phyloP scores from a whole-genome alignment of 306 rosid genomes.

The Geum urbanum region DNA sequence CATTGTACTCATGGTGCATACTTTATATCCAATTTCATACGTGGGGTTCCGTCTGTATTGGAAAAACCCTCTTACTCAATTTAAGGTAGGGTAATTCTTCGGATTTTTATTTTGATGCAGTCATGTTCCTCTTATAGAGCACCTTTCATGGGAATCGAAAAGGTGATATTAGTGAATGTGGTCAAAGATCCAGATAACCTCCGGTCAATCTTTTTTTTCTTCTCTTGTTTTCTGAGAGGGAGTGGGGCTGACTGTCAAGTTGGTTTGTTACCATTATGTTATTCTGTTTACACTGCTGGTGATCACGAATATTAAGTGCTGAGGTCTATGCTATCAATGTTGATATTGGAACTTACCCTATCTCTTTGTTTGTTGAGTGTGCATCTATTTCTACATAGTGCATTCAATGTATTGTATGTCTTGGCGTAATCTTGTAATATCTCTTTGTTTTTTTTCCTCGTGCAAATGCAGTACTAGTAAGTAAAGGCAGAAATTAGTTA shows the following conservation, averaged over 20 bases:
- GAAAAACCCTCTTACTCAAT: slow-evolving; percentile 49
- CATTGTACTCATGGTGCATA: slow-evolving; percentile 55
- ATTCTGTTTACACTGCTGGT: neutral
- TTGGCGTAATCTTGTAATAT: too few species aligned
- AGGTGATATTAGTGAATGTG: neutral
- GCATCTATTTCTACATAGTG: too few species aligned
- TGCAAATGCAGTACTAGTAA: too few species aligned
- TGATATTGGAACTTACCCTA: neutral
- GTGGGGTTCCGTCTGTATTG: slow-evolving; percentile 68
- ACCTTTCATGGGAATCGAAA: neutral
- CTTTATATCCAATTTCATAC: slow-evolving; percentile 64
- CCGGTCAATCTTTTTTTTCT: neutral
- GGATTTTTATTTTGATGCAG: too few species aligned
- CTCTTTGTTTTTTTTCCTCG: too few species aligned
- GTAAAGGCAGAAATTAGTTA: neutral
- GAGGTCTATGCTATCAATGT: neutral
- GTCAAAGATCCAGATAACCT: neutral
- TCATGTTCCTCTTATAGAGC: neutral
- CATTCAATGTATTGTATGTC: too few species aligned
- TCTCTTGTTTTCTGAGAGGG: neutral
- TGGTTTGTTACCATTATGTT: neutral
- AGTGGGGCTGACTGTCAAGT: too few species aligned
- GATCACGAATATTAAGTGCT: neutral
- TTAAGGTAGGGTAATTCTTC: slow-evolving; percentile 43
- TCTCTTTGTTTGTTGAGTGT: neutral